Base-by-base conservation (phyloP, 148 eudicot genomes). In the Rhododendron mucronatum region DNA sequence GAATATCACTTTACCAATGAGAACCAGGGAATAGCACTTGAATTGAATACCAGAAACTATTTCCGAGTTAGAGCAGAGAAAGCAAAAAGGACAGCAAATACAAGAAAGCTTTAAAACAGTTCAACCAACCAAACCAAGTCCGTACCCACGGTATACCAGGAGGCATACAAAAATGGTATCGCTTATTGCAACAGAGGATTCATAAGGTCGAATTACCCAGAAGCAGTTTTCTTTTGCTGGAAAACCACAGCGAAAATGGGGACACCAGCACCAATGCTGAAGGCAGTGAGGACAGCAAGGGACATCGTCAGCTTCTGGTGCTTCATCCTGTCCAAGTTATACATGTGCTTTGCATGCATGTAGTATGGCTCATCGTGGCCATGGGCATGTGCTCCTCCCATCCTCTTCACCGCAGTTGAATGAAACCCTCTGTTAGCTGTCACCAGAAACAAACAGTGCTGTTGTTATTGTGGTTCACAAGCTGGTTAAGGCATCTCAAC, bases 281-380 rank as follows among this genome's bases (percentile, higher is more conserved):
- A 92, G 85, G 93, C 95, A 78, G 91, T 71, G 83, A 92, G 85
- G 80, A 95, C 98, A 51, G 86, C 89, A 23, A 95, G 93, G 18
- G 91, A 87, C 92, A 97, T 89, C 61, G 85, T 94, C 37, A 97
- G 86, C 88, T 89, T 89, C 92, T 95, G 94, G 88, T 93, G 21
- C 79, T 89, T 94, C 98, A 95, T 94, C 95, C 92, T 91, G 90
- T 97, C 98, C 90, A 97, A 91, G 93, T 97, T 97, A 93, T 97
- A 95, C 98, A 95, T 97, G 95, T 95, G 98, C 92, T 92, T 95
- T 8, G 98, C 98, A 73, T 95, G 98, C 48, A 95, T 82, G 88
- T 95, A 97, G 83, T 50, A 92, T 50, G 95, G 95, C 79, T 94
- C 98, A 79, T 93, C 94, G 21, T 95, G 98, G 41, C 95, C 99